Evolutionary conservation across 495 filamentous ascomycete species (phyloP), one percentile per base, ranked within the genome.

Genomic region (Cryomyces antarcticus): DNA sequence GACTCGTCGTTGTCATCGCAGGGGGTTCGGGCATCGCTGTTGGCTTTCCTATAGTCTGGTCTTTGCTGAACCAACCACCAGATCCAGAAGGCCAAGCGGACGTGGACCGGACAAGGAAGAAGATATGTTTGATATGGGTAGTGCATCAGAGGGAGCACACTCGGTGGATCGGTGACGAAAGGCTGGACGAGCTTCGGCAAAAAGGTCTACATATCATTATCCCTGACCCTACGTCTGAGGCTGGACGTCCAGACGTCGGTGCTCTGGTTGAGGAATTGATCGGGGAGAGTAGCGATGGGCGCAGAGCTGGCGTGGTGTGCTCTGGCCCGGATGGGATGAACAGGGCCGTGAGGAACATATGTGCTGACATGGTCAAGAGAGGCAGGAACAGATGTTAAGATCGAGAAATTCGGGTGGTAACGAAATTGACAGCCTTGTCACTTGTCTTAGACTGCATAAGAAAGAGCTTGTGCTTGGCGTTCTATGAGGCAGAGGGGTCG

Each of bases 11-110:
- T 11, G 44, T 78, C 10, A 58, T 79, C n/a, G 71, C 72, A 5
- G 72, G 75, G 5, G 74, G 75, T 7, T 71, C 67, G 11, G 75
- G 73, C n/a, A 72, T 78, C 31, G 73, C 70, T 0, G 72, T 77
- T 37, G 60, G 66, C 3, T 73, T 69, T 46, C 67, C 69, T 5
- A 49, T 72, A 4, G 51, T 67, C 4, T 72, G 53, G 49, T 46
- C 53, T 5, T 37, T 63, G n/a, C 44, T 60, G 2, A 6, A 35
- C 24, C 46, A 46, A 28, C 4, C 7, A 3, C 24, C 44, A 10
- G 42, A 41, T 17, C 17, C 36, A 5, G 49, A 17, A 1, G 33
- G 10, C 5, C 4, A 10, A 6, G 27, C 38, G 11, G 29, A 43
- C 17, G 12, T 4, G 12, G 3, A 46, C 43, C 38, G 33, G 27